Evolutionary conservation across 2,329 filamentous ascomycete species (phyloP).

Genomic region (Beauveria asiatica): DNA sequence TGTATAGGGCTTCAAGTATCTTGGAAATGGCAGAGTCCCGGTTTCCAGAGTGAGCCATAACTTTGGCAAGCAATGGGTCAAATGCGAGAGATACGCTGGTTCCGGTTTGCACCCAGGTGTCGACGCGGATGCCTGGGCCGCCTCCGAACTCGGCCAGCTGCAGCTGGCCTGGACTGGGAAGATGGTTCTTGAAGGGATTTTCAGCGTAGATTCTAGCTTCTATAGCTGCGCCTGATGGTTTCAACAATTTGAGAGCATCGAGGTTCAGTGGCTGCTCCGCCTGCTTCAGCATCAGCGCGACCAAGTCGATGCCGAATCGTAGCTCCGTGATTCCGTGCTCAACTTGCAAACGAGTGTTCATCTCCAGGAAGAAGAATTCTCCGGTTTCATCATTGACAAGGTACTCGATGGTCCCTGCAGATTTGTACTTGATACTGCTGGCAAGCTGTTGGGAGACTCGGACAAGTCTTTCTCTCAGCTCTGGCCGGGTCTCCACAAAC

Average conservation of each 20-base stretch:
- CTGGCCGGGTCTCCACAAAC: not conserved
- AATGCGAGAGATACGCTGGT: constrained; percentile 49
- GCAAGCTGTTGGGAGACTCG: not conserved
- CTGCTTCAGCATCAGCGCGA: constrained; percentile 40
- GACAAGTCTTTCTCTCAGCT: not conserved
- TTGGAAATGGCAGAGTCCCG: constrained; percentile 31
- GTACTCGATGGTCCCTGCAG: constrained; percentile 34
- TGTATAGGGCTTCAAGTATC: constrained; percentile 36
- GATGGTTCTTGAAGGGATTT: constrained; percentile 49
- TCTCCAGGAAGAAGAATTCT: constrained; percentile 35
- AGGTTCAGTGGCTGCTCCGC: constrained; percentile 17
- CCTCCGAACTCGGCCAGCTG: constrained; percentile 49
- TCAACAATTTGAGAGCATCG: not conserved
- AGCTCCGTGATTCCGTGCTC: constrained; percentile 55
- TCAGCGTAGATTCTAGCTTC: constrained; percentile 35
- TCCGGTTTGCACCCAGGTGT: constrained; percentile 55
- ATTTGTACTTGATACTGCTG: constrained; percentile 19
- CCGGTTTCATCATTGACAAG: constrained; percentile 23
- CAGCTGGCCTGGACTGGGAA: constrained; percentile 50
- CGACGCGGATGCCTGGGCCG: constrained; percentile 41
- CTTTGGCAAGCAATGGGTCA: constrained; percentile 48
- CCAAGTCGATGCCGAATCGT: constrained; percentile 65
- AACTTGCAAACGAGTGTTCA: constrained; percentile 36
- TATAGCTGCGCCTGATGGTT: constrained; percentile 25
- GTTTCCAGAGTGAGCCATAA: constrained; percentile 42